Evolutionary conservation across 2,329 filamentous ascomycete species (phyloP).

Genomic region (Diplodia corticola): DNA sequence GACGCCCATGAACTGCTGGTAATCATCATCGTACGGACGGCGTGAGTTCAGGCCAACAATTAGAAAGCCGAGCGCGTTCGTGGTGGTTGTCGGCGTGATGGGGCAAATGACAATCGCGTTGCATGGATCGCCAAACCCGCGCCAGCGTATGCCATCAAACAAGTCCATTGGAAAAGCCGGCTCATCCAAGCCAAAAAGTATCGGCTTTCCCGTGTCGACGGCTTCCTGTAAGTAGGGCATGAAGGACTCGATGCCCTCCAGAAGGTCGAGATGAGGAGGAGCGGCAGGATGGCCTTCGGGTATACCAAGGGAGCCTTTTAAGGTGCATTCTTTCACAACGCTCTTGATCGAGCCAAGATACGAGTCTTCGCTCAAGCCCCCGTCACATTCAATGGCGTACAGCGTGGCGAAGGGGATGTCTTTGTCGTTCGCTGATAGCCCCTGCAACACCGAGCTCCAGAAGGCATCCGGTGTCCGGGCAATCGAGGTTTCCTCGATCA

Average conservation of each 20-base stretch:
- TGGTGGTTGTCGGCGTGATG: slow-evolving; percentile 37
- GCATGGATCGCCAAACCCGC: slow-evolving; percentile 40
- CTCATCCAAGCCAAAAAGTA: slow-evolving; percentile 34
- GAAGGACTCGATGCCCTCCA: slow-evolving; percentile 26
- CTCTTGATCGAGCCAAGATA: neutral
- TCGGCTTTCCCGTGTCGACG: slow-evolving; percentile 33
- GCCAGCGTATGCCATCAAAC: slow-evolving; percentile 33
- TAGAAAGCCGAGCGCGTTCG: slow-evolving; percentile 42
- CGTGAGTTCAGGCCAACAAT: slow-evolving; percentile 44
- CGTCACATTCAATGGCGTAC: slow-evolving; percentile 68
- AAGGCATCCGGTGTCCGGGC: slow-evolving; percentile 69
- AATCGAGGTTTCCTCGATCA: slow-evolving; percentile 55
- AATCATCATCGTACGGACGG: slow-evolving; percentile 41
- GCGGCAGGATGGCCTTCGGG: slow-evolving; percentile 28
- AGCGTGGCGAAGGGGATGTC: slow-evolving; percentile 72
- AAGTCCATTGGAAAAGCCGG: slow-evolving; percentile 32
- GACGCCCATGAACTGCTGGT: slow-evolving; percentile 41
- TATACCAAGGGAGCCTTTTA: slow-evolving; percentile 30
- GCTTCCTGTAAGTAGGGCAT: slow-evolving; percentile 35
- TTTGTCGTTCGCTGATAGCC: slow-evolving; percentile 68
- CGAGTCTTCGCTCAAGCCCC: slow-evolving; percentile 60
- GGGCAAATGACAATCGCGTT: slow-evolving; percentile 39
- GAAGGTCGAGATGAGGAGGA: slow-evolving; percentile 30
- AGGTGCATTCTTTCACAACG: slow-evolving; percentile 25
- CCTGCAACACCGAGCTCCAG: slow-evolving; percentile 66